Conservation (phyloP, 495 filamentous ascomycete species). For the Aspergillus steynii region DNA sequence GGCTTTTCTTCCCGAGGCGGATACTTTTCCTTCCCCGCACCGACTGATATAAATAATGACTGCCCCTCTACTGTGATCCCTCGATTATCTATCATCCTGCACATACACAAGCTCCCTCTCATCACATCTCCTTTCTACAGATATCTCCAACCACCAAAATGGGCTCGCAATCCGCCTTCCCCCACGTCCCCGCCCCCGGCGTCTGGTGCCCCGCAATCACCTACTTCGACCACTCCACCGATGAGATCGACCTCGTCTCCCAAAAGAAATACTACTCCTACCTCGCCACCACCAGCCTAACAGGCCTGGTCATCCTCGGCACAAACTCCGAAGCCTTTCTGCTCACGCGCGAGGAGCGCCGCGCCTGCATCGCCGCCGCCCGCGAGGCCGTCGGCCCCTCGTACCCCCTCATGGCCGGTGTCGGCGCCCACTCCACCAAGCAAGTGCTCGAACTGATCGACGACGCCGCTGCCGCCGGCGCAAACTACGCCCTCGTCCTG, state of each 20-base stretch:
- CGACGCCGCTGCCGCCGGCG: constrained; percentile 59
- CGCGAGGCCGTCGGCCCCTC: constrained; percentile 49
- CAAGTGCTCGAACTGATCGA: constrained; percentile 59
- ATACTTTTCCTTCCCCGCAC: constrained; percentile 19
- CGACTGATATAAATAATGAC: constrained; percentile 10
- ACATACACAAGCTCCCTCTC: not conserved
- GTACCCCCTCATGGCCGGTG: constrained; percentile 63
- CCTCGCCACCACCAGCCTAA: constrained; percentile 53
- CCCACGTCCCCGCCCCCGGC: constrained; percentile 27
- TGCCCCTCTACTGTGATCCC: not conserved
- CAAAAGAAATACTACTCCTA: constrained; percentile 57
- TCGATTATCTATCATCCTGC: not conserved
- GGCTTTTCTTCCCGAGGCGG: constrained; percentile 15
- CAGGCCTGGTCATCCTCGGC: constrained; percentile 61
- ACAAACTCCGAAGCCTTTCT: constrained; percentile 69
- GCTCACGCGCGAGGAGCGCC: constrained; percentile 60
- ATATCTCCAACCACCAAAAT: constrained; percentile 8
- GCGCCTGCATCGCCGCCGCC: constrained; percentile 49
- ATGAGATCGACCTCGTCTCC: constrained; percentile 49
- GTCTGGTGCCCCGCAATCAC: constrained; percentile 44
- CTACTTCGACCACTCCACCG: constrained; percentile 55
- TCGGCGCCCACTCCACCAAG: constrained; percentile 62
- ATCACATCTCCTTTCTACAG: not conserved
- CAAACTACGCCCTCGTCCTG: constrained; percentile 60
- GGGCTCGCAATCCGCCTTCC: constrained; percentile 19